Evolutionary conservation across 2,329 filamentous ascomycete species (phyloP), one percentile per base, ranked within the genome.

Genomic region (Fusarium chaquense): DNA sequence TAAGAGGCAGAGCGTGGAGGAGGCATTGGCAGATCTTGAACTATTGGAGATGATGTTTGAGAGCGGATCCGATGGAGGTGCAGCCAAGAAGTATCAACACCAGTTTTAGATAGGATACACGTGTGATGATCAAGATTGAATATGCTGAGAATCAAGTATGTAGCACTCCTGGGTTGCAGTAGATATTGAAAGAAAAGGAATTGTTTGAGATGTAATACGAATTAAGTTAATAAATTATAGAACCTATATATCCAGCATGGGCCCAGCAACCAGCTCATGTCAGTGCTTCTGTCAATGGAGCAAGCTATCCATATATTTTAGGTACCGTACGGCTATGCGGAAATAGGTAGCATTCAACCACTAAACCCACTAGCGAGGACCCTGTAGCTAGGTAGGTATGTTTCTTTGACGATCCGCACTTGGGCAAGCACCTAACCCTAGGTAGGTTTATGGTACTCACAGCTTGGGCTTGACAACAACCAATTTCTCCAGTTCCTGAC

Each of bases 1-100:
- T 69, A 75, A 80, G n/a, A 78, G 81, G 68, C 87, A 89, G 78
- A 81, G 80, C 11, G 83, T 86, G 0, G 84, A 89, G 74, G 83
- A 89, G 79, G 89, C 88, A 0, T 75, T 91, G 71, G 83, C 79
- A 10, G 89, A 91, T 78, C 74, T 91, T 67, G 86, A 90, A 77
- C 78, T 91, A 66, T 72, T 89, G 71, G 83, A 86, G 75, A 80
- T 78, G 72, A 83, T 86, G 79, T 77, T 86, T 73, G 78, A 73
- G 49, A 86, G 84, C 62, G 84, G 83, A 20, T 81, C 83, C 56
- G 73, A 80, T 44, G 77, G 79, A 35, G 84, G 84, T 1, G 78
- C 76, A 47, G 67, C 66, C 46, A 79, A 81, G 70, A 79, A 71
- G 65, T 78, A 84, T 62, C 75, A 83, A 70, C 71, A 80, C 50